Base-by-base conservation (phyloP, 2,329 filamentous ascomycete genomes). In the Chalaropsis ovoidea region DNA sequence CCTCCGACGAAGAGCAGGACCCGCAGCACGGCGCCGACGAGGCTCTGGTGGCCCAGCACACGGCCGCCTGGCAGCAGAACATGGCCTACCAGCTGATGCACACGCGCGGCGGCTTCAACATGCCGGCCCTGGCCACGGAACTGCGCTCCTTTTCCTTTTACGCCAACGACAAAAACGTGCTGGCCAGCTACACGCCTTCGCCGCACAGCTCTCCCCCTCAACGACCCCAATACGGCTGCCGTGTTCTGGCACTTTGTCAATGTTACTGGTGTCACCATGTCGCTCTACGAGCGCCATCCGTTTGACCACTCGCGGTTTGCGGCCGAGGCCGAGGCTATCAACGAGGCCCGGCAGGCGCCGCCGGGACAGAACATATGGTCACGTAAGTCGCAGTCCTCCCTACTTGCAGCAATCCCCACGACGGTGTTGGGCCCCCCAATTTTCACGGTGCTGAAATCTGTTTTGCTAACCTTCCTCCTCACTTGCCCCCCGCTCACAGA, bases 221-320 rank as follows among this genome's bases (percentile, higher is more conserved):
- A 86, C 70, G 90, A 96, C 69, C 82, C 85, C 2, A 86, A 87
- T 69, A 93, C 90, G 11, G 87, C 90, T 15, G 82, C 86, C 39
- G 86, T 96, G 6, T 97, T 97, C 73, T 87, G 87, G 74, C 91
- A 97, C 75, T 97, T 96, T 73, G 85, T 97, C 60, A 88, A 90
- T 70, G 87, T 94, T 6, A 95, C 91, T 1, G 92, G 88, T 0
- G 89, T 91, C 0, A 88, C 84, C 69, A 83, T 97, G 72, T 95
- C 92, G 0, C 81, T 95, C 35, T 96, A 90, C 72, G 92, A 97
- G 75, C 82, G 93, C 64, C 86, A 92, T 73, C 86, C 89, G 1
- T 82, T 86, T 65, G 89, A 93, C 71, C 82, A 89, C 0, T 82
- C 84, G 0, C 81, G 86, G 35, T 72, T 72, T 58, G 71, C 71